Evolutionary conservation across 2,329 filamentous ascomycete genomes (phyloP), one percentile per base, ranked within the genome.

Genomic region (Clonostachys rhizophaga): DNA sequence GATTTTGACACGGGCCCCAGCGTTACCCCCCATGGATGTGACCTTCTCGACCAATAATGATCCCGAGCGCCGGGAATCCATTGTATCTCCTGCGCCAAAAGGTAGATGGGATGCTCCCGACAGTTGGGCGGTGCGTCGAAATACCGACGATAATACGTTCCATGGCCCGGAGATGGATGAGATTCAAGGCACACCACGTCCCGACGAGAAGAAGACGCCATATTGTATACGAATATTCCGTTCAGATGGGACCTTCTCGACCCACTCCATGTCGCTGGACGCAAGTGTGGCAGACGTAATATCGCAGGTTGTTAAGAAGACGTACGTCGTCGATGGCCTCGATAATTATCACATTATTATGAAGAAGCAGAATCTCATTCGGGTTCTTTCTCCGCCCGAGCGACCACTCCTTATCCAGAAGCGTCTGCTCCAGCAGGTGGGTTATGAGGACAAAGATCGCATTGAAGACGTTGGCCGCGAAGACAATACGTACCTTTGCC

Each of bases 191-290:
- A 77, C 82, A n/a, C 75, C 81, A 7, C 80, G 81, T 44, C 79
- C 84, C 3, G 87, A 92, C 47, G 87, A 92, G 62, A 88, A 89
- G 59, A 76, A 81, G 33, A 76, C 79, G 14, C 83, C 86, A 34
- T 96, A 92, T 65, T 97, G 91, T 63, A 94, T 99, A 61, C 89
- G 94, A 34, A 89, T 99, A 36, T 99, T 99, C 72, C 86, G 91
- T 50, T 86, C 87, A 9, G 92, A 99, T 63, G 90, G 87, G 24
- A 96, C 94, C 0, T 99, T 97, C 69, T 89, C 91, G 7, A 96
- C 94, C 0, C 78, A 99, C 44, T 92, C 91, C 33, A 86, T 92
- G 65, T 76, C 84, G 3, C 72, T 97, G 45, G 89, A 91, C 59
- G 86, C 92, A 5, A 91, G 87, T 1, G 92, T 95, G 16, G 78